Conservation (phyloP, 202 grass and related monocot genomes). For the Schoenoplectus tabernaemontani region DNA sequence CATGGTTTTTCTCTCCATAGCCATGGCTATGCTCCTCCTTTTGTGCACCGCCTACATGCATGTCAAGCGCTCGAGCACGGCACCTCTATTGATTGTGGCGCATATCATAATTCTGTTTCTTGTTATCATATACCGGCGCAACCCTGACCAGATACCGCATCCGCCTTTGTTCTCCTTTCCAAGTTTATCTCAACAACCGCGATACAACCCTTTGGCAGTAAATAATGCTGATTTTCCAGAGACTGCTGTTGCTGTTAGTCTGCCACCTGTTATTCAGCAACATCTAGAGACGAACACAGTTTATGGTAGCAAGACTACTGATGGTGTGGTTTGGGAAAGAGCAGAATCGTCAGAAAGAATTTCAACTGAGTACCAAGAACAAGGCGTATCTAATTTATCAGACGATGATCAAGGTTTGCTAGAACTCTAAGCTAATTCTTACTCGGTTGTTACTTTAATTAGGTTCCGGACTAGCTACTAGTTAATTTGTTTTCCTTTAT, state of each 20-base stretch:
- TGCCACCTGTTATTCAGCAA: no score
- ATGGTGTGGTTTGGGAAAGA: neutral
- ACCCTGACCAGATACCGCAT: neutral
- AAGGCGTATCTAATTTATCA: neutral
- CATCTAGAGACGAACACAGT: neutral
- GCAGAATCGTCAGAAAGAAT: neutral
- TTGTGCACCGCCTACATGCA: neutral
- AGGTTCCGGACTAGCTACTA: neutral
- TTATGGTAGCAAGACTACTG: neutral
- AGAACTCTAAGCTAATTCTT: neutral
- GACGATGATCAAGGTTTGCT: slow-evolving; percentile 10
- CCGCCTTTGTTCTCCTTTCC: neutral
- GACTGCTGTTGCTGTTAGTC: neutral
- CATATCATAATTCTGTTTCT: slow-evolving; percentile 36
- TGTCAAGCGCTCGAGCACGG: neutral
- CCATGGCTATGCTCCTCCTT: neutral
- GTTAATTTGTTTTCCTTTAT: no score
- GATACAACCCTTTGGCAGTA: neutral
- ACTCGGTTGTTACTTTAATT: neutral
- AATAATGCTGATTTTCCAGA: neutral
- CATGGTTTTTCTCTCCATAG: slow-evolving; percentile 7
- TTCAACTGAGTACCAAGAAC: neutral
- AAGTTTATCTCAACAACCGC: neutral
- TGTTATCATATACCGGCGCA: neutral
- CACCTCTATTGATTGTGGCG: slow-evolving; percentile 17